These are phyloP conservation scores for Candida maesae DNA, from an alignment of 805 yeast genomes.

Conservation along the genomic window DNA sequence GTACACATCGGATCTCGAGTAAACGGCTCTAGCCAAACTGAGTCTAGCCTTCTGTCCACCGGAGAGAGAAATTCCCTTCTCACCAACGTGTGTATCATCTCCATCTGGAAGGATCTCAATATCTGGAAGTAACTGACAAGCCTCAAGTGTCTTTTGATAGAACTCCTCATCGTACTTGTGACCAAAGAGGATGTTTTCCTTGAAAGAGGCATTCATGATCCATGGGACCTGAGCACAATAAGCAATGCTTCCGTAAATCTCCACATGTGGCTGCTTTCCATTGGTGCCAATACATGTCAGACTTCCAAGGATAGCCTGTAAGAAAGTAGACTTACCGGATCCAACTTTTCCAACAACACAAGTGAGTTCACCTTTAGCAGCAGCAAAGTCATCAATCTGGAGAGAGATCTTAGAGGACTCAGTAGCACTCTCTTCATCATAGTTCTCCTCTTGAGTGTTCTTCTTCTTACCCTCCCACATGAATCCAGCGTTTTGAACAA, in stretches of 20 bases:
- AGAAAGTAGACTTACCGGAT: constrained; percentile 55
- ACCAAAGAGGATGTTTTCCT: constrained; percentile 89
- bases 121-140: constrained; percentile 85
- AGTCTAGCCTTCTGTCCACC: constrained; percentile 66
- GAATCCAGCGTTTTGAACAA: constrained; percentile 48
- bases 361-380: constrained; percentile 48
- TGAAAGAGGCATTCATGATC: constrained; percentile 93
- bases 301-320: constrained; percentile 41
- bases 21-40: constrained; percentile 66
- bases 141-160: constrained; percentile 74
- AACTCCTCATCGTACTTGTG: constrained; percentile 76
- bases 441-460: constrained; percentile 17
- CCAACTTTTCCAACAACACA: constrained; percentile 70
- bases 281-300: constrained; percentile 36
- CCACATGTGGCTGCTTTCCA: constrained; percentile 17
- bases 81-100: constrained; percentile 77
- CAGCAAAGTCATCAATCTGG: constrained; percentile 42
- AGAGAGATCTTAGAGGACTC: constrained; percentile 48
- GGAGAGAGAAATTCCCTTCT: constrained; percentile 55
- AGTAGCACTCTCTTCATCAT: constrained; percentile 41
- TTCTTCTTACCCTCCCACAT: constrained; percentile 40
- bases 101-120: constrained; percentile 80
- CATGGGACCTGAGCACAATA: constrained; percentile 93
- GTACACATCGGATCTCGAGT: constrained; percentile 54
- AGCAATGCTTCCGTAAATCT: constrained; percentile 74